Evolutionary conservation across 2,329 filamentous ascomycete species (phyloP).

Genomic region (Zymoseptoria ardabiliae): DNA sequence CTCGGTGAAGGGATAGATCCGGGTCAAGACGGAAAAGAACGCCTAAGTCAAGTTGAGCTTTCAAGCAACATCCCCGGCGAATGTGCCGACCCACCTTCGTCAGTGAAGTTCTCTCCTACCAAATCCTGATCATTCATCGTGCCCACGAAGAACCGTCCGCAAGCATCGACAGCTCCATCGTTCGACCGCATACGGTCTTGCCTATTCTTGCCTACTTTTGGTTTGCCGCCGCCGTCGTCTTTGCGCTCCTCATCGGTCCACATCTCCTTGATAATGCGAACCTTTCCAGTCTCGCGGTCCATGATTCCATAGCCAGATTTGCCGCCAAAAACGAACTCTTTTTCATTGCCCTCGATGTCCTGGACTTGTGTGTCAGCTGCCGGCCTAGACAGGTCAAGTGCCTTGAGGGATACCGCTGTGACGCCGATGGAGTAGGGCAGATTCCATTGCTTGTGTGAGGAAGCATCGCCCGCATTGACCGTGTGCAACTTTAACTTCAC

Average conservation of each 20-base stretch:
- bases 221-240: conserved; percentile 27
- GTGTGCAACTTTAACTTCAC: conserved; percentile 66
- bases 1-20: conserved; percentile 51
- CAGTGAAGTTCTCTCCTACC: conserved; percentile 22
- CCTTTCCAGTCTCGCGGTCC: conserved; percentile 53
- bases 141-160: conserved; percentile 78
- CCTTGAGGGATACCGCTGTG: conserved; percentile 48
- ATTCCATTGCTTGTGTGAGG: conserved; percentile 47
- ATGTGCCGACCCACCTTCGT: conserved; percentile 29
- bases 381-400: not conserved
- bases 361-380: not conserved
- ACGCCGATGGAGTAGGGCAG: conserved; percentile 51
- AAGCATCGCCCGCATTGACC: conserved; percentile 58
- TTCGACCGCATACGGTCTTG: conserved; percentile 56
- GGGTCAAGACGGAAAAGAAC: conserved; percentile 65
- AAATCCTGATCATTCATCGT: conserved; percentile 72
- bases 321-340: conserved; percentile 67
- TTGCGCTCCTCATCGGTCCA: conserved; percentile 47
- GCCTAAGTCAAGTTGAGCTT: conserved; percentile 43
- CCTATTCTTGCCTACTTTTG: conserved; percentile 30
- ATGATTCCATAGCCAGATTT: conserved; percentile 78
- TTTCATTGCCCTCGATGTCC: conserved; percentile 62
- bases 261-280: conserved; percentile 50
- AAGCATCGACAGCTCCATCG: conserved; percentile 73
- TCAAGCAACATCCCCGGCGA: not conserved